Conservation (phyloP, 164 flowering plant species). For the Magnolia sinica region DNA sequence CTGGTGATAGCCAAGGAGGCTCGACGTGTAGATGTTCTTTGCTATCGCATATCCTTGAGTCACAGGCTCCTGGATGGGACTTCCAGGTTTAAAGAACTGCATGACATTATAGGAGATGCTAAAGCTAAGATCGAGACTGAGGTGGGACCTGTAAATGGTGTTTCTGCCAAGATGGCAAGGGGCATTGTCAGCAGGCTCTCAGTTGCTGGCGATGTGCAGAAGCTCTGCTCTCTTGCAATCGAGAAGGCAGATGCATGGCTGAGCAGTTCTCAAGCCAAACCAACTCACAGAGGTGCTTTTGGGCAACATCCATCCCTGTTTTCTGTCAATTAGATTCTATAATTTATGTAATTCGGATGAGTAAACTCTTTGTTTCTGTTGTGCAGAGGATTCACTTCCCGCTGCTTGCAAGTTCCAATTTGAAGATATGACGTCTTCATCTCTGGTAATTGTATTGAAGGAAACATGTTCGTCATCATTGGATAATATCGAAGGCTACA, state of each 20-base stretch:
- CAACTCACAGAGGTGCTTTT: slow-evolving; percentile 42
- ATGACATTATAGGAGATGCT: slow-evolving; percentile 60
- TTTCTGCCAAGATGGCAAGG: slow-evolving; percentile 79
- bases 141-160: slow-evolving; percentile 76
- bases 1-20: slow-evolving; percentile 83
- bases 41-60: slow-evolving; percentile 83
- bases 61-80: slow-evolving; percentile 86
- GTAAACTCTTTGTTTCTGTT: slow-evolving; percentile 13
- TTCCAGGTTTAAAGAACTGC: slow-evolving; percentile 69
- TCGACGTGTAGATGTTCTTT: slow-evolving; percentile 83
- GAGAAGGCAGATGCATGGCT: slow-evolving; percentile 80
- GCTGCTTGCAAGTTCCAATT: slow-evolving; percentile 92
- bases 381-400: slow-evolving; percentile 85
- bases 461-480: slow-evolving; percentile 44
- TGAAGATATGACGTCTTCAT: slow-evolving; percentile 76
- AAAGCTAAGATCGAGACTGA: slow-evolving; percentile 84
- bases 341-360: background rate
- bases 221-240: slow-evolving; percentile 78
- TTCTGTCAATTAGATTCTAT: background rate
- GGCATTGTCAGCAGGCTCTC: slow-evolving; percentile 95
- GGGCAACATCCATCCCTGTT: background rate
- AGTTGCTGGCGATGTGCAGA: slow-evolving; percentile 73
- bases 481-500: slow-evolving; percentile 66
- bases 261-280: slow-evolving; percentile 30
- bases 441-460: slow-evolving; percentile 64